Base-by-base conservation (phyloP, 106 monocot species). In the Platanthera guangdongensis region DNA sequence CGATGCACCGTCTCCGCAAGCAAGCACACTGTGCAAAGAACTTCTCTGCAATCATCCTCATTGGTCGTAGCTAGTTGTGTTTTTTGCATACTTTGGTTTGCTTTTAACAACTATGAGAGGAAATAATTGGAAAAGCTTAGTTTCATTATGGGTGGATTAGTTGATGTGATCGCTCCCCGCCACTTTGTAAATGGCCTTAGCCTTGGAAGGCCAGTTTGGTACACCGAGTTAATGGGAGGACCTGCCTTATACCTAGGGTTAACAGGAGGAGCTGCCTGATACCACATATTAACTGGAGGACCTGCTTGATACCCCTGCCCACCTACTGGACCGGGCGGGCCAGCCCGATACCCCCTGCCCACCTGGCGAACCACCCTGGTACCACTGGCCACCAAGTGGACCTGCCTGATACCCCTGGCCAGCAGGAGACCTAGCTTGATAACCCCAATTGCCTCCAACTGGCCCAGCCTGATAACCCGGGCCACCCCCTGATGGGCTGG, bases 171-270 rank as follows among this genome's bases (percentile, higher is more conserved):
- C 32, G 32, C 32, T n/a, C n/a, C 32, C 32, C 32, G 32, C 32
- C 32, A 32, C 32, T 32, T 32, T 32, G 32, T 32, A 32, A 32
- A 1, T 32, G 32, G 32, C 32, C 32, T 32, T 32, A 32, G 32
- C 32, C 0, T 32, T 32, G 32, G 2, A 32, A 32, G 32, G 2
- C n/a, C n/a, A n/a, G n/a, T n/a, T n/a, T n/a, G n/a, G n/a, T n/a
- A n/a, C n/a, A n/a, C n/a, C n/a, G n/a, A n/a, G 7, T 14, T 46
- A 0, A 74, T 63, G 9, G 74, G 81, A 68, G 81, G 89, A 57
- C 77, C 84, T 50, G 47, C 71, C 30, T 50, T 72, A 53, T 13
- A 75, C 50, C 76, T 59, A 8, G 48, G 57, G 22, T 51, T 25
- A 6, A 69, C 68, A 6, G 72, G 76, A 11, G 46, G 48, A 12